Conservation (phyloP, 345 rosid species). For the Streptanthus diversifolius region DNA sequence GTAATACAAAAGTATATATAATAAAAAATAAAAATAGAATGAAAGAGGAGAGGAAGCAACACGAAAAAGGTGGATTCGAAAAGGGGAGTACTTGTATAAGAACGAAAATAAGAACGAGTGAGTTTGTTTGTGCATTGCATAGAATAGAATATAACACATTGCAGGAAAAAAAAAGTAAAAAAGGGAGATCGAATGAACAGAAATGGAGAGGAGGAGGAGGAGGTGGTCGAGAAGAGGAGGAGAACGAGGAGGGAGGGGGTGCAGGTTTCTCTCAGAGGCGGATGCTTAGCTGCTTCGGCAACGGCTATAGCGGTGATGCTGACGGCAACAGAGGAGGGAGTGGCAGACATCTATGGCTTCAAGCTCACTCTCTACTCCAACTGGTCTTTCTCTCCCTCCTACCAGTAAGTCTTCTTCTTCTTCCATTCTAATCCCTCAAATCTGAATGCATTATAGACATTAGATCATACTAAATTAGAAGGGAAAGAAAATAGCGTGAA, state of each 20-base stretch:
- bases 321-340: conserved; percentile 52
- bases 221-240: conserved; percentile 17
- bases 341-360: conserved; percentile 57
- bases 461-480: neutral
- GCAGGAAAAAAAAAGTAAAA: neutral
- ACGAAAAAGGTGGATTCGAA: conserved; percentile 24
- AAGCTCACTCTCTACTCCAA: conserved; percentile 55
- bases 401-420: conserved; percentile 47
- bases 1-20: neutral
- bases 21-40: neutral
- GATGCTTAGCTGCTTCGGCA: conserved; percentile 55
- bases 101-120: neutral
- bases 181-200: conserved; percentile 19
- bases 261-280: conserved; percentile 46
- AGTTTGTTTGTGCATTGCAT: conserved; percentile 15
- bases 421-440: neutral
- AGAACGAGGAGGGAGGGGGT: conserved; percentile 39
- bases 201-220: conserved; percentile 19
- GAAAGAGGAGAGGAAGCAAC: conserved; percentile 9
- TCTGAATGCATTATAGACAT: neutral
- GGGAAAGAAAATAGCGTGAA: neutral
- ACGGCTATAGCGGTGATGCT: conserved; percentile 65
- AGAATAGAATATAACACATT: neutral
- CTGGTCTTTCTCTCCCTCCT: conserved; percentile 77
- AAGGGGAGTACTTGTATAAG: conserved; percentile 14